Conservation (phyloP, 1,139 yeast species). For the Candida neerlandica region DNA sequence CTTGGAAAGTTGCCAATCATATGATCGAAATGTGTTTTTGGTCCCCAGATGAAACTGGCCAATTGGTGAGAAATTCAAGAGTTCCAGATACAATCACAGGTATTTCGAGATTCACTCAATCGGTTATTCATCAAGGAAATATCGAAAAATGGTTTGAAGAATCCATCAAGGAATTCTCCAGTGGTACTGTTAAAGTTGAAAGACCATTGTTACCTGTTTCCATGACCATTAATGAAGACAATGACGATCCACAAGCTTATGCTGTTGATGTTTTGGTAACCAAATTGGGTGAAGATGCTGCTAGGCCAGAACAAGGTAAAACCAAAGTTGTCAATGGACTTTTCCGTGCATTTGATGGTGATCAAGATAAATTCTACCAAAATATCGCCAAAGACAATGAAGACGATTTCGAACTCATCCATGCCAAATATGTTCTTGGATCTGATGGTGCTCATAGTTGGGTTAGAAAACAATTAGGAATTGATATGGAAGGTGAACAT, state of each 20-base stretch:
- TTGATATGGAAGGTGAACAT: constrained; percentile 32
- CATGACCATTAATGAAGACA: constrained; percentile 23
- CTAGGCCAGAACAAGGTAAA: constrained; percentile 28
- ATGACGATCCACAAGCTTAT: constrained; percentile 23
- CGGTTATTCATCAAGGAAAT: constrained; percentile 33
- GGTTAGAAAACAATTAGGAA: constrained; percentile 27
- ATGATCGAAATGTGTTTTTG: constrained; percentile 28
- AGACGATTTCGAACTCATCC: constrained; percentile 19
- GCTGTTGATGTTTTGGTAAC: constrained; percentile 26
- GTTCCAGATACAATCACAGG: constrained; percentile 31
- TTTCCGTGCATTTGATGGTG: constrained; percentile 32
- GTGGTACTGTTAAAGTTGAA: constrained; percentile 23
- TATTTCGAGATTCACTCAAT: constrained; percentile 30
- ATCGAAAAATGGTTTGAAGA: constrained; percentile 30
- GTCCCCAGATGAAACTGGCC: constrained; percentile 22
- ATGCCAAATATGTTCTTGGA: constrained; percentile 36
- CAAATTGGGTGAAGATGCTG: constrained; percentile 14
- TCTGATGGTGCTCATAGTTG: constrained; percentile 40
- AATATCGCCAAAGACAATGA: constrained; percentile 13
- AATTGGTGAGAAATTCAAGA: constrained; percentile 23
- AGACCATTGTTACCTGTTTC: constrained; percentile 27
- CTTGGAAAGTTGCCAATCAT: constrained; percentile 28
- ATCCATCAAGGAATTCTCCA: constrained; percentile 25
- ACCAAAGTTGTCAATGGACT: constrained; percentile 27
- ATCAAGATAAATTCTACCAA: constrained; percentile 19